Evolutionary conservation across 202 grass and related monocot genomes (phyloP).

Genomic region (Schoenoplectus triqueter): DNA sequence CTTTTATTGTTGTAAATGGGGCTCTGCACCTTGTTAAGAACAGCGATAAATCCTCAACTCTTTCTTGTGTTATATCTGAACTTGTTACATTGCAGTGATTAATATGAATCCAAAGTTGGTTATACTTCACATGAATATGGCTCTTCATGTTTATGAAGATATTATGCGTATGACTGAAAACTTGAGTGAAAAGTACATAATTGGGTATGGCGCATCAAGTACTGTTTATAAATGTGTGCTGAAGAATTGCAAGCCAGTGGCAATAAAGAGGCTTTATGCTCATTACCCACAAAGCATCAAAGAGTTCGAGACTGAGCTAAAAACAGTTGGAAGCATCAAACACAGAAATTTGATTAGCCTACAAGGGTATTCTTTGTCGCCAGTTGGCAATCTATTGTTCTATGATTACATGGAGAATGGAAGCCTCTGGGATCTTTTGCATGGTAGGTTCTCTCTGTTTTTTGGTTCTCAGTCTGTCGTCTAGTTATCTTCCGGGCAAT

Average conservation of each 20-base stretch:
- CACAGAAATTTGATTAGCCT: slow-evolving; percentile 92
- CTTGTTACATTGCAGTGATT: slow-evolving; percentile 52
- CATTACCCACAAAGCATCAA: slow-evolving; percentile 79
- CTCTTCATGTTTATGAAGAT: slow-evolving; percentile 93
- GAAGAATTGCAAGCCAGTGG: slow-evolving; percentile 96
- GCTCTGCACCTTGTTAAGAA: too few species aligned
- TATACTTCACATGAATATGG: slow-evolving; percentile 99
- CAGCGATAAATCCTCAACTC: not conserved
- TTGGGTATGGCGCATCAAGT: slow-evolving; percentile 97
- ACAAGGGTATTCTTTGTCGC: slow-evolving; percentile 93
- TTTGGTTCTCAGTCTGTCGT: not conserved
- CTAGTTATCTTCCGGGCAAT: not conserved
- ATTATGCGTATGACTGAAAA: slow-evolving; percentile 99
- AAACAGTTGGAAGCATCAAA: slow-evolving; percentile 95
- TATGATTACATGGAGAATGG: slow-evolving; percentile 99
- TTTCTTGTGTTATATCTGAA: slow-evolving; percentile 13
- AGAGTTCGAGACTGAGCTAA: slow-evolving; percentile 93
- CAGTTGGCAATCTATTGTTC: slow-evolving; percentile 88
- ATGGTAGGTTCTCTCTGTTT: slow-evolving; percentile 55
- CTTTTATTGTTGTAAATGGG: slow-evolving; percentile 7
- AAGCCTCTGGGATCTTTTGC: slow-evolving; percentile 98
- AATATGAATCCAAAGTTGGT: slow-evolving; percentile 83
- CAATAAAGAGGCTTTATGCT: slow-evolving; percentile 83
- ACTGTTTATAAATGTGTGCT: slow-evolving; percentile 95
- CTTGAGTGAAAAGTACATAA: slow-evolving; percentile 96